These are phyloP conservation scores for Colletotrichum echinochloae DNA, from an alignment of 2,329 filamentous ascomycete genomes.

Conservation along the genomic window DNA sequence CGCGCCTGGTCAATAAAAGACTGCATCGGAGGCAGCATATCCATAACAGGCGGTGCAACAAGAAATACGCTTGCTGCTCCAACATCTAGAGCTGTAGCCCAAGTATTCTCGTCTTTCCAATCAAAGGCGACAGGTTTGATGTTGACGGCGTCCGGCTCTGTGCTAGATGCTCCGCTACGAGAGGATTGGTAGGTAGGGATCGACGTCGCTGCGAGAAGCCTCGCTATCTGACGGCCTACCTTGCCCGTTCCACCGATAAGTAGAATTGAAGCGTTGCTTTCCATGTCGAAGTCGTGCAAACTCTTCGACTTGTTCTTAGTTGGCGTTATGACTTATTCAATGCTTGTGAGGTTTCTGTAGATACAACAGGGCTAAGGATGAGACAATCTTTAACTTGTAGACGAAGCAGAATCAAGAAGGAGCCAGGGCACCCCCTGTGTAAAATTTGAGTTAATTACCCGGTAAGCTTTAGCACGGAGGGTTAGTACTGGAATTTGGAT, in stretches of 20 bases:
- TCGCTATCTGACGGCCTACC: constrained; percentile 53
- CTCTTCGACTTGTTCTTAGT: too few relatives aligned
- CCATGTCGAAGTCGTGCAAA: too few relatives aligned
- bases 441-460: too few relatives aligned
- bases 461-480: too few relatives aligned
- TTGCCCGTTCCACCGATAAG: constrained; percentile 60
- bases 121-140: constrained; percentile 54
- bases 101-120: constrained; percentile 58
- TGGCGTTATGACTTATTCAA: too few relatives aligned
- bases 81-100: constrained; percentile 48
- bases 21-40: constrained; percentile 51
- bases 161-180: constrained; percentile 45
- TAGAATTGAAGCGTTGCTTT: constrained; percentile 47
- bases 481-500: too few relatives aligned
- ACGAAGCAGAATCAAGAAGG: too few relatives aligned
- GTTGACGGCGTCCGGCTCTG: constrained; percentile 40
- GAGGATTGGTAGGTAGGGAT: constrained; percentile 54
- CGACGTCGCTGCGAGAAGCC: constrained; percentile 47
- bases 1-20: constrained; percentile 57
- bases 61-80: constrained; percentile 51
- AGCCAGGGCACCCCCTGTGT: too few relatives aligned
- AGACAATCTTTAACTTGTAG: too few relatives aligned
- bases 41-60: constrained; percentile 50
- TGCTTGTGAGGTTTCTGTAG: too few relatives aligned
- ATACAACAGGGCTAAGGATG: too few relatives aligned